Evolutionary conservation across 2,329 filamentous ascomycete species (phyloP).

Genomic region (Pyrenophora tritici-repentis): DNA sequence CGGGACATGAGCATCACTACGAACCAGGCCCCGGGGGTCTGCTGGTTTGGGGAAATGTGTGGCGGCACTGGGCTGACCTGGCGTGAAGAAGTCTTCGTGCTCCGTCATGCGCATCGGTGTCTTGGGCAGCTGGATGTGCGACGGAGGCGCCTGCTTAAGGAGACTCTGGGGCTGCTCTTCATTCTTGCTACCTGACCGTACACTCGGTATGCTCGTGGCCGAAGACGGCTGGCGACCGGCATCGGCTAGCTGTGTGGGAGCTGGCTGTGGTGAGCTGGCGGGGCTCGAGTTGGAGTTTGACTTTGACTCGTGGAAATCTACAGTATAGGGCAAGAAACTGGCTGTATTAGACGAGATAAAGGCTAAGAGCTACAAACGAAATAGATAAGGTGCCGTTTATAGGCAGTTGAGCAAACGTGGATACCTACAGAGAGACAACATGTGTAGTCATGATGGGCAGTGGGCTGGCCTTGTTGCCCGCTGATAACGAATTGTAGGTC

Average conservation of each 20-base stretch:
- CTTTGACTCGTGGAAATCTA: constrained; percentile 71
- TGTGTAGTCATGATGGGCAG: constrained; percentile 60
- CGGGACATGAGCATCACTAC: constrained; percentile 74
- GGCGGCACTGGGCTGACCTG: constrained; percentile 48
- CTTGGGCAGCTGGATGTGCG: constrained; percentile 41
- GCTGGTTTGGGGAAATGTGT: constrained; percentile 60
- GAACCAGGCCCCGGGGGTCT: constrained; percentile 62
- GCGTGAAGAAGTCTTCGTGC: constrained; percentile 54
- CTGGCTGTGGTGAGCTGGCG: constrained; percentile 42
- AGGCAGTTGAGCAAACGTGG: background rate
- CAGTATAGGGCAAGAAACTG: constrained; percentile 90
- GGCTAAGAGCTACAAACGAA: background rate
- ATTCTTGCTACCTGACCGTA: constrained; percentile 16
- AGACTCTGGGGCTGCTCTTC: constrained; percentile 46
- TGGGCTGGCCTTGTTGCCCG: constrained; percentile 8
- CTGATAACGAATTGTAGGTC: constrained; percentile 6
- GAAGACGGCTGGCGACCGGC: constrained; percentile 57
- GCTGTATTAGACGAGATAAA: constrained; percentile 15
- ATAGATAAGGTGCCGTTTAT: background rate
- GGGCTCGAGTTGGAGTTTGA: constrained; percentile 34
- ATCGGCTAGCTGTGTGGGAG: constrained; percentile 41
- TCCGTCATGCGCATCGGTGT: constrained; percentile 49
- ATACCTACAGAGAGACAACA: constrained; percentile 61
- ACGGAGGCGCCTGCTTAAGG: constrained; percentile 40
- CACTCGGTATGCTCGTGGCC: constrained; percentile 13